Conservation (phyloP, 106 monocot genomes). For the Vanilla planifolia region DNA sequence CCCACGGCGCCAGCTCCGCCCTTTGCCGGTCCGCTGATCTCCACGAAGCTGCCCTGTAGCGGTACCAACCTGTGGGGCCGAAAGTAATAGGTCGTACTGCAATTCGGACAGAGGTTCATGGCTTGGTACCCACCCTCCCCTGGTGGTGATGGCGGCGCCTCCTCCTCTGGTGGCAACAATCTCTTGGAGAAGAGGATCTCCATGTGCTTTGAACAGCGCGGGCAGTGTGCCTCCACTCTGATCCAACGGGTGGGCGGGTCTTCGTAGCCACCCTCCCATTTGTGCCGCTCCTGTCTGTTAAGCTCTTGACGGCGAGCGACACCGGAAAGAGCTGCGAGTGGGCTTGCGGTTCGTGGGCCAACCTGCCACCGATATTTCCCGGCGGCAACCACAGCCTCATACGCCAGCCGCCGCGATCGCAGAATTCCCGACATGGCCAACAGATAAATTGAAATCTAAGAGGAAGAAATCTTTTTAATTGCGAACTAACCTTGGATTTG, state of each 20-base stretch:
- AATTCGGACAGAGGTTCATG: constrained; percentile 55
- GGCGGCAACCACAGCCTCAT: not conserved
- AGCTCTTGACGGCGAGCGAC: constrained; percentile 1
- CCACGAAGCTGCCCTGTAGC: constrained; percentile 60
- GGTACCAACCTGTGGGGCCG: constrained; percentile 52
- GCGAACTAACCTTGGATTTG: too few species aligned
- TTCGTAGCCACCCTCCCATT: constrained; percentile 17
- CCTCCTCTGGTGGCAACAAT: constrained; percentile 5
- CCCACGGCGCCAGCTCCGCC: not conserved
- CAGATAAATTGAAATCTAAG: too few species aligned
- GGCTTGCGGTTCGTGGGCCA: not conserved
- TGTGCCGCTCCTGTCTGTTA: constrained; percentile 26
- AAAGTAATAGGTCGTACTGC: constrained; percentile 56
- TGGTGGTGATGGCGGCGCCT: not conserved
- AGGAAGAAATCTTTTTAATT: too few species aligned
- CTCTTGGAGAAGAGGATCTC: constrained; percentile 47
- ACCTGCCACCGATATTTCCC: not conserved
- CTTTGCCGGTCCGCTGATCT: constrained; percentile 44
- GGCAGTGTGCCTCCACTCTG: constrained; percentile 55
- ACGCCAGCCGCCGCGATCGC: not conserved
- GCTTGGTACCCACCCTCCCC: constrained; percentile 32
- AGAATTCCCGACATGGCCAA: not conserved
- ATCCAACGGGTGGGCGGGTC: constrained; percentile 28
- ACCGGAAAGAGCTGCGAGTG: not conserved
- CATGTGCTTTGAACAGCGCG: constrained; percentile 57